Evolutionary conservation across 345 rosid species (phyloP), one percentile per base, ranked within the genome.

Genomic region (Hibiscus syriacus): DNA sequence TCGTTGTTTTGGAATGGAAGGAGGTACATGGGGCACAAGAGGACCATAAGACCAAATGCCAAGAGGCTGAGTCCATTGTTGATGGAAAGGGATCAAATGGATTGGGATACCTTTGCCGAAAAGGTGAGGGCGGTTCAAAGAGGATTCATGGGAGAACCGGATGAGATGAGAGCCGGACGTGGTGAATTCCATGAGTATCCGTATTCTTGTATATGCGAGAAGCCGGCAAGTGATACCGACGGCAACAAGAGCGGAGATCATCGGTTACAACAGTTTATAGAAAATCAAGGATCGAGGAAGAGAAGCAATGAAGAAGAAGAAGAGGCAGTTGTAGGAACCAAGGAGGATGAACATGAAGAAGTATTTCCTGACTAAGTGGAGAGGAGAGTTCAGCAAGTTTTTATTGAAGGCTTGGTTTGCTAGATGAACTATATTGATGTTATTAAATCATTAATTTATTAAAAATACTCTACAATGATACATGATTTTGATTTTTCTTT

Each of bases 121-220:
- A 92, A 83, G 76, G 94, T 95, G 22, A 95, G 86, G 80, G 79
- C 92, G 5, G 78, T 82, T 71, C 97, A 95, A 77, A 90, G 91
- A 68, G 99, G 97, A 70, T 95, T 88, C 78, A 87, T 92, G 92
- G 99, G 99, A 36, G 98, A 95, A 77, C 99, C 99, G 0, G 85
- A 92, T 74, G 94, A 92, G 77, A 72, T 88, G 80, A 88, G 80
- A 79, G 87, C 85, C 39, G 97, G 98, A 66, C 81, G 90, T 5
- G 92, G 97, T 17, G 98, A 95, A 74, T 90, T 91, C 74, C 90
- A 87, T 14, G 99, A 95, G 80, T 88, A 76, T 70, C 99, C 98
- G 3, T 78, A 82, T 57, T 66, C 93, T 64, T 95, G 99, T 70
- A 77, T 95, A 22, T 95, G 99, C 48, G 77, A 90, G 73, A 87